Conservation (phyloP, 306 rosid species). For the Betula pendula region DNA sequence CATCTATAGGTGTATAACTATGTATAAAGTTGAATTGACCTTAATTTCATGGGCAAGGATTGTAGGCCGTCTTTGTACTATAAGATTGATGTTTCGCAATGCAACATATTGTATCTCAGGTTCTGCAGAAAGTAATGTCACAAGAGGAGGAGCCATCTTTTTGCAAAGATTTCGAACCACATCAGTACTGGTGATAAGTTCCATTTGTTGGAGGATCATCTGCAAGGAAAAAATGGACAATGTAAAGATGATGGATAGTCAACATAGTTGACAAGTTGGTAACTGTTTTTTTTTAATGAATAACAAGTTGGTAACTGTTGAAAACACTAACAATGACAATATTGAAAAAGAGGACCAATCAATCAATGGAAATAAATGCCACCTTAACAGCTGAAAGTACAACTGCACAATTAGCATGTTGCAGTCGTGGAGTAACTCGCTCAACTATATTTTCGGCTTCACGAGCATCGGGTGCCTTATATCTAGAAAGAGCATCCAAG, state of each 20-base stretch:
- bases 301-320: conserved; percentile 19
- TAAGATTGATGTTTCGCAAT: conserved; percentile 92
- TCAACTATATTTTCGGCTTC: conserved; percentile 98
- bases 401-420: conserved; percentile 98
- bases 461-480: conserved; percentile 95
- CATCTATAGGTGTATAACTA: conserved; percentile 12
- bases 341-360: conserved; percentile 24
- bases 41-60: conserved; percentile 99
- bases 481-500: conserved; percentile 94
- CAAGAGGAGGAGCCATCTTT: conserved; percentile 99
- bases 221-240: conserved; percentile 36
- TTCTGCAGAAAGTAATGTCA: conserved; percentile 95
- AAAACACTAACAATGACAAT: conserved; percentile 20
- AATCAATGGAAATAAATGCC: conserved; percentile 12
- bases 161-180: conserved; percentile 98
- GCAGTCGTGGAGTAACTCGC: conserved; percentile 97
- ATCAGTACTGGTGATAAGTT: conserved; percentile 93
- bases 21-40: conserved; percentile 47
- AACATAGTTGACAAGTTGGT: conserved; percentile 9
- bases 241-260: conserved; percentile 9
- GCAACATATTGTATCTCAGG: conserved; percentile 99
- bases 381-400: conserved; percentile 99
- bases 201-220: conserved; percentile 99
- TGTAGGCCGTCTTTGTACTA: conserved; percentile 96
- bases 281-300: neutral